phyloP scores from a whole-genome alignment of 2,329 filamentous ascomycete species.

The Pestalotiopsis sp. region DNA sequence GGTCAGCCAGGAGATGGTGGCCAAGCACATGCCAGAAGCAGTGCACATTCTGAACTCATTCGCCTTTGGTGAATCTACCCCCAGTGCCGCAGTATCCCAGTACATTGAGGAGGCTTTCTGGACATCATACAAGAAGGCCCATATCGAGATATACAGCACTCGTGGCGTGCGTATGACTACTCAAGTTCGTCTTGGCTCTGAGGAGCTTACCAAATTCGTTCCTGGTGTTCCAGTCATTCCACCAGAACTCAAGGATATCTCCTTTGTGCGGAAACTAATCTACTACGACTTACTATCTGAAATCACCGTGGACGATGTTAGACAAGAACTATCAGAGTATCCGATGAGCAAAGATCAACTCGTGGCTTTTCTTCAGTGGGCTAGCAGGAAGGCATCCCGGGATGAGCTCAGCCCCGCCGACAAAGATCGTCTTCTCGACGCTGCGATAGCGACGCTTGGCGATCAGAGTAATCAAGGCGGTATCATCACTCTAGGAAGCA shows the following conservation, averaged over 20 bases:
- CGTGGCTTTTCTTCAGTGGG: conserved; percentile 82
- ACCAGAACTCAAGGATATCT: conserved; percentile 68
- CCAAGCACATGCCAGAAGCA: conserved; percentile 72
- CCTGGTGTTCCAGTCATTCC: conserved; percentile 86
- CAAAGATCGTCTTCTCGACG: conserved; percentile 71
- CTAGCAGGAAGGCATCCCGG: conserved; percentile 68
- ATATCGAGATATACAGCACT: conserved; percentile 86
- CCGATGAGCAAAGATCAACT: conserved; percentile 79
- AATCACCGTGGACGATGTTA: conserved; percentile 85
- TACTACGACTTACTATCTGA: conserved; percentile 86
- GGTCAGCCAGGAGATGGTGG: conserved; percentile 63
- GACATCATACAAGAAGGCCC: conserved; percentile 81
- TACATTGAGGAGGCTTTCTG: conserved; percentile 95
- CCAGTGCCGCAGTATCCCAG: conserved; percentile 77
- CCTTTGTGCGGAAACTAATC: conserved; percentile 77
- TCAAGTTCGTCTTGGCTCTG: conserved; percentile 73
- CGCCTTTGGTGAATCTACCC: conserved; percentile 86
- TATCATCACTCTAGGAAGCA: conserved; percentile 75
- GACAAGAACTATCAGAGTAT: conserved; percentile 76
- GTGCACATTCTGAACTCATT: conserved; percentile 85
- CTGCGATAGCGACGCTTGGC: conserved; percentile 72
- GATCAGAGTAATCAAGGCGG: conserved; percentile 61
- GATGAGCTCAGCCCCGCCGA: conserved; percentile 71
- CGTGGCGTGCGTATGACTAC: conserved; percentile 83
- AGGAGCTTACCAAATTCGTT: conserved; percentile 71